phyloP scores from a whole-genome alignment of 2,329 filamentous ascomycete genomes.

The Metarhizium guizhouense region DNA sequence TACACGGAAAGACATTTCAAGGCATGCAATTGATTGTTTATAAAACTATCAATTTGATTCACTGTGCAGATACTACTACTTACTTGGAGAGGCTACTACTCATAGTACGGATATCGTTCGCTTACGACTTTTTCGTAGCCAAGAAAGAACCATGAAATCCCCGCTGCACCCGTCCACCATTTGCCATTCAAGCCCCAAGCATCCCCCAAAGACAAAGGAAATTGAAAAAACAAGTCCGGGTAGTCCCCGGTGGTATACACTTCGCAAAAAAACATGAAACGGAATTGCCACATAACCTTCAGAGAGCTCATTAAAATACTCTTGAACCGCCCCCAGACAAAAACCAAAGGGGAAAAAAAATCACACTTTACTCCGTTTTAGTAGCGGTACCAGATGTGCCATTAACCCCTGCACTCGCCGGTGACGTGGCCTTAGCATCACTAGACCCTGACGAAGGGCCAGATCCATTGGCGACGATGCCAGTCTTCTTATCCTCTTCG shows the following conservation, averaged over 20 bases:
- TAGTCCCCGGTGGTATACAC: slow-evolving; percentile 6
- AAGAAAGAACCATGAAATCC: slow-evolving; percentile 14
- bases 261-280: slow-evolving; percentile 7
- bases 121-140: slow-evolving; percentile 18
- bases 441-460: slow-evolving; percentile 38
- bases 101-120: slow-evolving; percentile 17
- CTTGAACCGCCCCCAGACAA: neutral
- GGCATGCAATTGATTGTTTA: neutral
- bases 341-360: neutral
- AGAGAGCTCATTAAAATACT: slow-evolving; percentile 15
- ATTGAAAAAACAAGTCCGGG: slow-evolving; percentile 2
- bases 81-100: slow-evolving; percentile 3
- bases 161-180: slow-evolving; percentile 1
- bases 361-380: slow-evolving; percentile 34
- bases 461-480: slow-evolving; percentile 31
- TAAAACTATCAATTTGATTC: slow-evolving; percentile 2
- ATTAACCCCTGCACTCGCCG: slow-evolving; percentile 27
- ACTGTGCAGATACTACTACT: neutral
- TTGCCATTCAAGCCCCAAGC: neutral
- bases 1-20: neutral
- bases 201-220: slow-evolving; percentile 10
- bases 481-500: slow-evolving; percentile 68
- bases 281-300: slow-evolving; percentile 13
- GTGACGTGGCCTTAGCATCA: slow-evolving; percentile 38
- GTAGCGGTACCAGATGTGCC: slow-evolving; percentile 21